phyloP scores from a whole-genome alignment of 164 flowering plant genomes.

The Akebia trifoliata region DNA sequence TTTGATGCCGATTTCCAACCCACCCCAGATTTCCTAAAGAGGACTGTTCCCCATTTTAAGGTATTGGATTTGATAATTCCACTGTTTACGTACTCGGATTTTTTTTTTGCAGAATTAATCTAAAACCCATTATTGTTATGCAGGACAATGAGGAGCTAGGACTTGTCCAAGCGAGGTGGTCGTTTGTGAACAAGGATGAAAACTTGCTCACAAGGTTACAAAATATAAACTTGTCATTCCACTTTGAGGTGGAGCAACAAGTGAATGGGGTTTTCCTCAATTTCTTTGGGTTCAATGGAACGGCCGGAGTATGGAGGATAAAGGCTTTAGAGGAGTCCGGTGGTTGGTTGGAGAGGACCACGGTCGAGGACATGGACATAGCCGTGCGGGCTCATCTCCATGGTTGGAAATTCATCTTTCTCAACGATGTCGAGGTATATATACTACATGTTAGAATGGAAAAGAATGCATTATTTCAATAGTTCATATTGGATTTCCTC shows the following conservation, averaged over 20 bases:
- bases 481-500: not conserved
- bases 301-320: conserved; percentile 98
- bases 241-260: conserved; percentile 98
- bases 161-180: conserved; percentile 96
- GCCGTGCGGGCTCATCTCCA: conserved; percentile 93
- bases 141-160: conserved; percentile 87
- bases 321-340: conserved; percentile 91
- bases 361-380: conserved; percentile 98
- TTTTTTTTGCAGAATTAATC: not conserved
- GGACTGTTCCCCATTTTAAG: conserved; percentile 86
- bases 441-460: not conserved
- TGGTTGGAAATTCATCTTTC: conserved; percentile 89
- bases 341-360: conserved; percentile 98
- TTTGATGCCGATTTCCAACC: conserved; percentile 99
- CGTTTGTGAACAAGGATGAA: conserved; percentile 94
- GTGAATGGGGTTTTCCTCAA: conserved; percentile 86
- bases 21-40: conserved; percentile 64
- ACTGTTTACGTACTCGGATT: too few species aligned
- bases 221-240: conserved; percentile 76
- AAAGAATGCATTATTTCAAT: not conserved
- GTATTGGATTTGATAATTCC: conserved; percentile 37
- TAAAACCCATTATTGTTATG: not conserved
- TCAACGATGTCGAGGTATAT: conserved; percentile 98
- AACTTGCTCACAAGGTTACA: conserved; percentile 84
- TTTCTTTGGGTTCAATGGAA: conserved; percentile 97